Percentiles rank a stretch among this genome's conserved stretches.
These are phyloP conservation scores for Pestalotiopsis fici DNA, from an alignment of 2,329 filamentous ascomycete genomes.

Conservation along the genomic window DNA sequence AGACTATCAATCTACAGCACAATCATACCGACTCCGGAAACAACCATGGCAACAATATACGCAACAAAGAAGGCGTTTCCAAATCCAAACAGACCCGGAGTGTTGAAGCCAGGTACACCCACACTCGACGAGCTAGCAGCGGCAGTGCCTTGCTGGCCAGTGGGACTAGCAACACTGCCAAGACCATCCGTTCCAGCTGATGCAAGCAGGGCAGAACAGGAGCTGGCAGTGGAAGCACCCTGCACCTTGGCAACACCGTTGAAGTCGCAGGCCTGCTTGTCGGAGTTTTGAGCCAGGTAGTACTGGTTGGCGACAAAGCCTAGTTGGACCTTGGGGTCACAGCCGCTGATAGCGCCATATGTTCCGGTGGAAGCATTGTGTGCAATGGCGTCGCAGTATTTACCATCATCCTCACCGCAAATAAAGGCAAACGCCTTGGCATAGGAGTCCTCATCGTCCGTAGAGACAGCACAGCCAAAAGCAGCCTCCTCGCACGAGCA, in stretches of 20 bases:
- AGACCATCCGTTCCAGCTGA: constrained; percentile 64
- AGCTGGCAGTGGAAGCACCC: constrained; percentile 43
- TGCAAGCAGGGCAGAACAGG: constrained; percentile 60
- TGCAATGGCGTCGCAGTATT: constrained; percentile 68
- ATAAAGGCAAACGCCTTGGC: constrained; percentile 73
- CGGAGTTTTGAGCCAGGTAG: constrained; percentile 55
- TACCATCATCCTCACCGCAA: constrained; percentile 57
- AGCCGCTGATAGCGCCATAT: constrained; percentile 81
- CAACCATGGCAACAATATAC: constrained; percentile 48
- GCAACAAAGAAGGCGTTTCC: constrained; percentile 40
- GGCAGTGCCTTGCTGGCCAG: constrained; percentile 37
- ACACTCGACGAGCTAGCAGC: constrained; percentile 42
- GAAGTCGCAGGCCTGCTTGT: constrained; percentile 68
- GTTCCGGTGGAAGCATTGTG: constrained; percentile 66
- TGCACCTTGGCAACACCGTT: constrained; percentile 62
- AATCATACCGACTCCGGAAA: constrained; percentile 56
- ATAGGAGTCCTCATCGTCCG: constrained; percentile 56
- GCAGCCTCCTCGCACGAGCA: constrained; percentile 85
- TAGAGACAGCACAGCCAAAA: constrained; percentile 69
- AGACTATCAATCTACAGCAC: constrained; percentile 45
- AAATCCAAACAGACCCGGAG: constrained; percentile 28
- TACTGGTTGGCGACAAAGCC: constrained; percentile 75
- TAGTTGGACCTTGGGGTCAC: constrained; percentile 69
- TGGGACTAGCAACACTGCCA: constrained; percentile 51
- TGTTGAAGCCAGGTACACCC: constrained; percentile 39